Evolutionary conservation across 345 rosid species (phyloP), one percentile per base, ranked within the genome.

Genomic region (Eucalyptus pauciflora): DNA sequence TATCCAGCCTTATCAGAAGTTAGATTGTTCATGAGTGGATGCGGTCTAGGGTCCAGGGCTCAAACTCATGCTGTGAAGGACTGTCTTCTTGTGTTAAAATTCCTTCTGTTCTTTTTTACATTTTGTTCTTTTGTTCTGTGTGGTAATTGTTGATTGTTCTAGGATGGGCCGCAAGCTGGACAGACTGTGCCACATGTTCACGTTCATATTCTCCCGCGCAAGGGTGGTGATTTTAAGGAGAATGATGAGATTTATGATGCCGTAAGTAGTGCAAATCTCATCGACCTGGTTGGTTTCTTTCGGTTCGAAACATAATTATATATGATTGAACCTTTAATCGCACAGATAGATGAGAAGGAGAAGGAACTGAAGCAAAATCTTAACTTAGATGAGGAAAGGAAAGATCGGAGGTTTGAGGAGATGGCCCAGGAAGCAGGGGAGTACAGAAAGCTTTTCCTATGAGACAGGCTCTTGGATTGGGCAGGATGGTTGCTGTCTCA

Each of bases 121-220:
- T 41, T 69, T 22, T 31, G 10, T 51, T 31, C 27, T 22, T 31
- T 86, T 43, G 13, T 33, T 51, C 3, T 86, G 67, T 52, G 18
- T 7, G 87, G 69, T 51, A 15, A 43, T 22, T 51, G 43, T 89
- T 81, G 80, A 15, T 52, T 85, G 25, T 41, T 37, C 83, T 91
- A 98, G 99, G 99, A 98, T 89, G 99, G 98, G 45, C 98, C 99
- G n/a, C 93, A 95, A 52, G 94, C 98, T 45, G 99, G 99, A 87
- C 99, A 97, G 94, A 94, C 96, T 25, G 99, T 96, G 88, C 94
- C 98, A 24, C 98, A 98, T 93, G 97, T 98, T 86, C 99, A 97
- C 92, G 91, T 98, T 93, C 99, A 98, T 89, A 90, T 98, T 90
- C 88, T 98, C 86, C 99, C 99, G 1, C 95, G 99, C 89, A 96